phyloP scores from a whole-genome alignment of 768 basidiomycete species.

The Panaeolus cyanescens region DNA sequence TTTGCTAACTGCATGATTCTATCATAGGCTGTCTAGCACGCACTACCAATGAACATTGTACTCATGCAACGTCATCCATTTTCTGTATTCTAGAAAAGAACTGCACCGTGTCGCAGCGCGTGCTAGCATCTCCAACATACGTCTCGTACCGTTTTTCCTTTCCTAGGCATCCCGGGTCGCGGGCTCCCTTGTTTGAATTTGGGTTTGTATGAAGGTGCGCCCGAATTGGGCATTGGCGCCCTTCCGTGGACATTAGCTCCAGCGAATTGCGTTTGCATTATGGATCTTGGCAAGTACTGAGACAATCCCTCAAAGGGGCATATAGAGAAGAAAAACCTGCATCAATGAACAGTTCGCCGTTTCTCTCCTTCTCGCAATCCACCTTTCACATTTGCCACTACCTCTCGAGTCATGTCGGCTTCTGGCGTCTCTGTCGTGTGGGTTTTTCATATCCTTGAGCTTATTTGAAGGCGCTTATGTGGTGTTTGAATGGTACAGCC shows the following conservation, averaged over 20 bases:
- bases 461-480: neutral
- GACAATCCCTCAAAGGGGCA: neutral
- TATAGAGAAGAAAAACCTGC: neutral
- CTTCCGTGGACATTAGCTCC: neutral
- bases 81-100: neutral
- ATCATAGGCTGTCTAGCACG: neutral
- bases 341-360: neutral
- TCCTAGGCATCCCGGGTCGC: neutral
- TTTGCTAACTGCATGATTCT: neutral
- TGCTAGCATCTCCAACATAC: neutral
- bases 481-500: slow-evolving; percentile 8
- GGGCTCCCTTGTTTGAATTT: neutral
- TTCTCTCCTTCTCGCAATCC: neutral
- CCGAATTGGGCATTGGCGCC: neutral
- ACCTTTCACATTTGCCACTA: neutral
- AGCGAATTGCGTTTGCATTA: neutral
- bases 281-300: neutral
- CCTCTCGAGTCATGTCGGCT: neutral
- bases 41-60: neutral
- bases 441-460: neutral
- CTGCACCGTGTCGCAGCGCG: too few species aligned
- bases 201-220: neutral
- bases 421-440: neutral
- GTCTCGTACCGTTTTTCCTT: neutral
- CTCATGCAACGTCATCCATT: neutral